Conservation (phyloP, 495 filamentous ascomycete genomes). For the Patellaria atrata region DNA sequence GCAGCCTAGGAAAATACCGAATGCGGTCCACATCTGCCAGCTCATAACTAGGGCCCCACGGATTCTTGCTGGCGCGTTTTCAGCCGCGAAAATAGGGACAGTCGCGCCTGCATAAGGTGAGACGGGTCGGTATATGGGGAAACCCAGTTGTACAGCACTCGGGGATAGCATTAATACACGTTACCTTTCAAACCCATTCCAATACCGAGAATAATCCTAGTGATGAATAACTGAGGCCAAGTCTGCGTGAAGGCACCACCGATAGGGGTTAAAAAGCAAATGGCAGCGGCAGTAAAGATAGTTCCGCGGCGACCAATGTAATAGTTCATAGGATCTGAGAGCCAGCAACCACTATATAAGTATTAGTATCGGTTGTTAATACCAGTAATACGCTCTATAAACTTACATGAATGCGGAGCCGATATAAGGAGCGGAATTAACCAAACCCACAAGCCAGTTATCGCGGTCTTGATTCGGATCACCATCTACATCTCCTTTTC, state of each 20-base stretch:
- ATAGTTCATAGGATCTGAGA: conserved; percentile 57
- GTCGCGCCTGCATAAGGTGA: too few species aligned
- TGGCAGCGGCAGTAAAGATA: conserved; percentile 52
- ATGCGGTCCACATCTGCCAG: conserved; percentile 44
- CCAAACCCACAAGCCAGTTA: conserved; percentile 30
- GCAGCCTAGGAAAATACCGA: conserved; percentile 48
- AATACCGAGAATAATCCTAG: conserved; percentile 52
- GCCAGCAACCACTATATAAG: conserved; percentile 40
- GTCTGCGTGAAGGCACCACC: conserved; percentile 49
- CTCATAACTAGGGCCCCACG: conserved; percentile 51
- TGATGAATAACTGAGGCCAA: conserved; percentile 48
- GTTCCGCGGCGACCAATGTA: conserved; percentile 49
- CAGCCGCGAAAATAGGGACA: conserved; percentile 49
- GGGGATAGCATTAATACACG: too few species aligned
- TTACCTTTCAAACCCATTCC: conserved; percentile 56
- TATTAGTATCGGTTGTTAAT: conserved; percentile 19
- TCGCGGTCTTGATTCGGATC: conserved; percentile 22
- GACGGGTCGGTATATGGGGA: too few species aligned
- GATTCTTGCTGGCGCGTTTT: conserved; percentile 44
- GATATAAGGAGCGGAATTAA: conserved; percentile 40
- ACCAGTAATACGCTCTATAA: background rate
- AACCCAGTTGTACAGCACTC: too few species aligned
- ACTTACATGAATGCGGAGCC: conserved; percentile 21
- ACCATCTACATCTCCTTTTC: too few species aligned
- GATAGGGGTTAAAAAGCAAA: conserved; percentile 47